Percentiles rank a stretch among this genome's conserved stretches.
Evolutionary conservation across 1,284 basidiomycete species (phyloP).

Genomic region (Apiotrichum sp.): DNA sequence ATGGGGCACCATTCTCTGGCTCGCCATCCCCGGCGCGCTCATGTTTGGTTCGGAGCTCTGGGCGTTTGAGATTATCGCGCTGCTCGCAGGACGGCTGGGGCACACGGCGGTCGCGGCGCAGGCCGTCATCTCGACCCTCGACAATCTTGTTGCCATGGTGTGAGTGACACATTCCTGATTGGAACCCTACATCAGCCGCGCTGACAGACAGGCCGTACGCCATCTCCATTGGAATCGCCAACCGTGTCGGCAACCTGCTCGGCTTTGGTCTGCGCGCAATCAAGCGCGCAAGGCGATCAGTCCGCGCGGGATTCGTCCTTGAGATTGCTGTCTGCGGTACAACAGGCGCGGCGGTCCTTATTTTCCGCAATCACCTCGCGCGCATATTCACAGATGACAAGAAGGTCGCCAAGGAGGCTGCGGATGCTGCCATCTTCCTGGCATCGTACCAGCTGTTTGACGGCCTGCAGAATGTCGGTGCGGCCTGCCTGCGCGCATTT

Average conservation of each 20-base stretch:
- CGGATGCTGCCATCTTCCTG: slow-evolving; percentile 18
- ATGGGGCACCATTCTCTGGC: slow-evolving; percentile 18
- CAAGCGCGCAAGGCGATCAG: slow-evolving; percentile 17
- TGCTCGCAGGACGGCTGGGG: slow-evolving; percentile 29
- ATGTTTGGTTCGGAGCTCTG: slow-evolving; percentile 30
- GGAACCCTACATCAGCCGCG: too few relatives aligned
- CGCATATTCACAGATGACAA: slow-evolving; percentile 21
- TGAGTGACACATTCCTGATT: background rate
- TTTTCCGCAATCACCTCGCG: slow-evolving; percentile 19
- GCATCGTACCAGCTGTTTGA: slow-evolving; percentile 23
- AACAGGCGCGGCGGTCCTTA: slow-evolving; percentile 14
- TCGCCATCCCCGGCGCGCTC: slow-evolving; percentile 25
- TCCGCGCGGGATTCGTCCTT: slow-evolving; percentile 23
- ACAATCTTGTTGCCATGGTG: slow-evolving; percentile 19
- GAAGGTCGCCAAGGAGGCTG: slow-evolving; percentile 18
- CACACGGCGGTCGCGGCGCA: slow-evolving; percentile 27
- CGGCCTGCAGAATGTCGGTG: slow-evolving; percentile 26
- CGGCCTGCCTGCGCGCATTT: slow-evolving; percentile 27
- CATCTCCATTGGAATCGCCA: slow-evolving; percentile 20
- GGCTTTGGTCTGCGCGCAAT: slow-evolving; percentile 24
- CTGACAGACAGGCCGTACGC: slow-evolving; percentile 16
- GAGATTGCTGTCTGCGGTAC: slow-evolving; percentile 17
- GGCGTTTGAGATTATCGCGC: slow-evolving; percentile 29
- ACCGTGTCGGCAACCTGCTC: slow-evolving; percentile 31
- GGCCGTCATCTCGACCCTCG: slow-evolving; percentile 22